Percentiles rank a stretch among this genome's conserved stretches.
Conservation (phyloP, 2,329 filamentous ascomycete species). For the Nemania bipapillata region DNA sequence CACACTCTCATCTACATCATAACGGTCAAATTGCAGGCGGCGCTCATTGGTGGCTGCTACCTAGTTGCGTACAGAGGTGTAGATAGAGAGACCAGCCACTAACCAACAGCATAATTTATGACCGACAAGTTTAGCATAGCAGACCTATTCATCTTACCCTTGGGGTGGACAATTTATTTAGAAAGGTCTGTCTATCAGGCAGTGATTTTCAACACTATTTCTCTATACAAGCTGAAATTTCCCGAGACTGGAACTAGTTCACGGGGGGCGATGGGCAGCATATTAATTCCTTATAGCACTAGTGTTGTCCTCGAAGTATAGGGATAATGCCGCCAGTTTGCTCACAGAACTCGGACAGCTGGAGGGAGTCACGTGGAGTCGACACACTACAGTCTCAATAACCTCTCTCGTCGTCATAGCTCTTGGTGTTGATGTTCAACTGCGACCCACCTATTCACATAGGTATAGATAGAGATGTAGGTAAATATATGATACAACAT, state of each 20-base stretch:
- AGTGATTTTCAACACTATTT: constrained; percentile 41
- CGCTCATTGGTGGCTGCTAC: constrained; percentile 73
- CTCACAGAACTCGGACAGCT: constrained; percentile 71
- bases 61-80: constrained; percentile 11
- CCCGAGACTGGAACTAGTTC: constrained; percentile 99
- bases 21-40: constrained; percentile 99
- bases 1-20: constrained; percentile 83
- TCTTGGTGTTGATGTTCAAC: too few species aligned
- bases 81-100: constrained; percentile 54
- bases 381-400: neutral
- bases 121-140: constrained; percentile 99
- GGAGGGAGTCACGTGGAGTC: constrained; percentile 26
- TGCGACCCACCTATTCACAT: neutral
- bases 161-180: constrained; percentile 95
- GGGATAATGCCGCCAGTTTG: constrained; percentile 96
- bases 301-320: constrained; percentile 99
- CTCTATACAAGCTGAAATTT: constrained; percentile 72
- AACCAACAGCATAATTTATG: constrained; percentile 99
- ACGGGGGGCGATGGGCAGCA: constrained; percentile 96
- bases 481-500: too few species aligned
- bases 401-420: neutral
- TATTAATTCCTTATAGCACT: constrained; percentile 91
- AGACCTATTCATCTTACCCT: constrained; percentile 99
- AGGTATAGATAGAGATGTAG: neutral
- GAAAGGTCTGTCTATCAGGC: constrained; percentile 76